These are phyloP conservation scores for Paraphoma chrysanthemicola DNA, from an alignment of 2,329 filamentous ascomycete genomes.

Conservation along the genomic window DNA sequence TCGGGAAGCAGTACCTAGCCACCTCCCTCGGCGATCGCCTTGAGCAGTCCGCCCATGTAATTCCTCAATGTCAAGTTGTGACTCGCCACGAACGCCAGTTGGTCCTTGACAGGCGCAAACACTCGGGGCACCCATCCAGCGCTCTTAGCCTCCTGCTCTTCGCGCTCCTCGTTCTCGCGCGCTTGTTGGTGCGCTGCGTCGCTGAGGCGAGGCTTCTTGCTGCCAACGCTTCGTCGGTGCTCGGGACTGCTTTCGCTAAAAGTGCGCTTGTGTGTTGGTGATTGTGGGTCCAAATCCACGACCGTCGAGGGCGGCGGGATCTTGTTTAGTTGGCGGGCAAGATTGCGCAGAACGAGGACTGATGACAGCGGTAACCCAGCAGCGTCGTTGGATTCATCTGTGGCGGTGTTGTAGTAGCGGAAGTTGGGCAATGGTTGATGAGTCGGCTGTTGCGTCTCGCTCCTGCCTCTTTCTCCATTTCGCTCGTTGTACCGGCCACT, in stretches of 20 bases:
- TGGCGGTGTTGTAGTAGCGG: slow-evolving; percentile 54
- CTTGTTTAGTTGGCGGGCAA: slow-evolving; percentile 62
- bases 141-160: slow-evolving; percentile 58
- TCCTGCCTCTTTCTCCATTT: slow-evolving; percentile 29
- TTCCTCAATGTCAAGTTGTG: slow-evolving; percentile 63
- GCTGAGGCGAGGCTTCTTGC: slow-evolving; percentile 54
- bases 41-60: slow-evolving; percentile 46
- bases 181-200: slow-evolving; percentile 40
- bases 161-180: slow-evolving; percentile 42
- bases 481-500: slow-evolving; percentile 23
- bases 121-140: slow-evolving; percentile 71
- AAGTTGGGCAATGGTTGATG: slow-evolving; percentile 35
- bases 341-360: slow-evolving; percentile 78
- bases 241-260: slow-evolving; percentile 37
- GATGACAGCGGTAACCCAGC: slow-evolving; percentile 81
- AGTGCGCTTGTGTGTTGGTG: slow-evolving; percentile 39
- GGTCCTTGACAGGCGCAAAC: slow-evolving; percentile 70
- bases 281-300: slow-evolving; percentile 30
- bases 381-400: slow-evolving; percentile 63
- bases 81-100: slow-evolving; percentile 72
- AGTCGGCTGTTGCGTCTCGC: slow-evolving; percentile 23
- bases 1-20: slow-evolving; percentile 13
- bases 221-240: slow-evolving; percentile 27
- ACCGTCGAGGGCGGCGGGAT: slow-evolving; percentile 36
- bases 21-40: slow-evolving; percentile 44